phyloP scores from a whole-genome alignment of 2,329 filamentous ascomycete species.

The Arthrobotrys musiformis region DNA sequence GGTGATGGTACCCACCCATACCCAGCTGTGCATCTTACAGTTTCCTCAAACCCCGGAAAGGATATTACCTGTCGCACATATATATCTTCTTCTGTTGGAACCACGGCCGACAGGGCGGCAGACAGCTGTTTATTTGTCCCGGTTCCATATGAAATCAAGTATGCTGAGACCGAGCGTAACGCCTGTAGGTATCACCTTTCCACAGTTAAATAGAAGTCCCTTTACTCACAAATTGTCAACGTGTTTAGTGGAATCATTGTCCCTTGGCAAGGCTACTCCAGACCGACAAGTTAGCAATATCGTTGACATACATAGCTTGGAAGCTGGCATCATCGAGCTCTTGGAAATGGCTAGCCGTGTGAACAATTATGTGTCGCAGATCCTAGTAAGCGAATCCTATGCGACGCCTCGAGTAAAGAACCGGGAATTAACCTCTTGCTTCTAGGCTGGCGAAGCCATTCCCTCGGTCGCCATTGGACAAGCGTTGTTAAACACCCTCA shows the following conservation, averaged over 20 bases:
- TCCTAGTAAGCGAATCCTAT: slow-evolving; percentile 69
- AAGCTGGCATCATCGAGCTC: slow-evolving; percentile 86
- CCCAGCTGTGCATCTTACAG: slow-evolving; percentile 96
- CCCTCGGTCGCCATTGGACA: slow-evolving; percentile 93
- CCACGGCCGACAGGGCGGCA: slow-evolving; percentile 91
- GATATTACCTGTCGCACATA: slow-evolving; percentile 92
- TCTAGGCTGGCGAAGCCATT: slow-evolving; percentile 81
- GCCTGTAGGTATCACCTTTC: slow-evolving; percentile 60
- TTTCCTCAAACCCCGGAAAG: slow-evolving; percentile 86
- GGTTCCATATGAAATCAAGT: slow-evolving; percentile 92
- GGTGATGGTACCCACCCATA: slow-evolving; percentile 97
- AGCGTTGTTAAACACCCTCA: slow-evolving; percentile 92
- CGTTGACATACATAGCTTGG: slow-evolving; percentile 88
- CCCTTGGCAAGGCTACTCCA: slow-evolving; percentile 33
- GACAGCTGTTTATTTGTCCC: slow-evolving; percentile 98
- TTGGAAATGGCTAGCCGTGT: slow-evolving; percentile 90
- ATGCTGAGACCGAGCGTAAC: slow-evolving; percentile 80
- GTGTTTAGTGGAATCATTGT: slow-evolving; percentile 41
- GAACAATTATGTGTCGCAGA: slow-evolving; percentile 88
- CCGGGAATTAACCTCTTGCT: neutral
- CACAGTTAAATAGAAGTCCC: neutral
- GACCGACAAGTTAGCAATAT: slow-evolving; percentile 62
- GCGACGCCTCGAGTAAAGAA: neutral
- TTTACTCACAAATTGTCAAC: slow-evolving; percentile 9
- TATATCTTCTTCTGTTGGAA: slow-evolving; percentile 93